Percentiles rank a stretch among this genome's conserved stretches.
Conservation (phyloP, 768 basidiomycete species). For the Tricholoma flavovirens region DNA sequence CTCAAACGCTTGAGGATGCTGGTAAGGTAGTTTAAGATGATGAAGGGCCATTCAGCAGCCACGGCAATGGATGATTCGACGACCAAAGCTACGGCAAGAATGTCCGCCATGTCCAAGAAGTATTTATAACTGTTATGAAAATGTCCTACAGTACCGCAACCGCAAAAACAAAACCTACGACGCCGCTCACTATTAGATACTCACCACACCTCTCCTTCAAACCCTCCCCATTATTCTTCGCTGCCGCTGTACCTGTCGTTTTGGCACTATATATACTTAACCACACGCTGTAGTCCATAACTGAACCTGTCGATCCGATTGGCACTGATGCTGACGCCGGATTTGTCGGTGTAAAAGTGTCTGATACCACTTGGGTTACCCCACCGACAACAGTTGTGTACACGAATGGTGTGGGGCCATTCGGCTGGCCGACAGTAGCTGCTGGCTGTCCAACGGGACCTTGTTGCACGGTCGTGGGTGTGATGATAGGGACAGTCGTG, state of each 20-base stretch:
- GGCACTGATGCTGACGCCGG: slow-evolving; percentile 22
- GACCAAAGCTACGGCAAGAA: slow-evolving; percentile 49
- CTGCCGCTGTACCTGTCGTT: slow-evolving; percentile 5
- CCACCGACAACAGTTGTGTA: slow-evolving; percentile 45
- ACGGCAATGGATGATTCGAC: slow-evolving; percentile 56
- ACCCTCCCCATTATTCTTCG: neutral
- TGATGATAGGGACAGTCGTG: slow-evolving; percentile 16
- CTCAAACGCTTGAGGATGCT: slow-evolving; percentile 47
- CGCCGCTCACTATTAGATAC: neutral
- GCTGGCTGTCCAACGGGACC: slow-evolving; percentile 57
- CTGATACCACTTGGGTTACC: slow-evolving; percentile 26
- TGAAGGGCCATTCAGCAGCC: slow-evolving; percentile 43
- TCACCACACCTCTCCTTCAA: neutral
- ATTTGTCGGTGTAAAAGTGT: slow-evolving; percentile 37
- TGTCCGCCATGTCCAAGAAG: slow-evolving; percentile 6
- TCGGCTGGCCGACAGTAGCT: slow-evolving; percentile 30
- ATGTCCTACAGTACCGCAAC: neutral
- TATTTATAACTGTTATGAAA: no score
- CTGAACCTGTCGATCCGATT: slow-evolving; percentile 26
- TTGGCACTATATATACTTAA: slow-evolving; percentile 22
- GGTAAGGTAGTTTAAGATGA: slow-evolving; percentile 42
- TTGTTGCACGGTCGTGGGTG: slow-evolving; percentile 24
- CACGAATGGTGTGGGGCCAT: slow-evolving; percentile 43
- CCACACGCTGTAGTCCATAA: slow-evolving; percentile 30
- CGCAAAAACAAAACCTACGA: neutral